Evolutionary conservation across 768 basidiomycete genomes (phyloP).

Genomic region (Boletus sp.): DNA sequence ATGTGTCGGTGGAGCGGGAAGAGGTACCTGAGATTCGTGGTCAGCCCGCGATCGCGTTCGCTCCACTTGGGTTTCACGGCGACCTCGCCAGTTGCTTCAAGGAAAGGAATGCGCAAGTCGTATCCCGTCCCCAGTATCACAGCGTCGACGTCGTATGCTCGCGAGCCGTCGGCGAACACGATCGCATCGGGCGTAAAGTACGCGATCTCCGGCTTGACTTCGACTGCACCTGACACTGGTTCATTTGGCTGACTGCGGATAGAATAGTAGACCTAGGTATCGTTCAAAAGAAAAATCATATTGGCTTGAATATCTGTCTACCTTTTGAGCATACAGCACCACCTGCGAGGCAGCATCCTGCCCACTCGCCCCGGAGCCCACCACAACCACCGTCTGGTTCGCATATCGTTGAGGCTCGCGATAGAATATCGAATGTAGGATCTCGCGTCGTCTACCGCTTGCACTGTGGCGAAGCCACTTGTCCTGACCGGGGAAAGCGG

Average conservation of each 20-base stretch:
- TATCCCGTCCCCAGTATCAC: slow-evolving; percentile 59
- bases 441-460: slow-evolving; percentile 31
- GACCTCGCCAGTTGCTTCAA: slow-evolving; percentile 28
- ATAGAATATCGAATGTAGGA: slow-evolving; percentile 55
- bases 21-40: slow-evolving; percentile 52
- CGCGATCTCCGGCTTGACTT: slow-evolving; percentile 44
- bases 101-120: slow-evolving; percentile 51
- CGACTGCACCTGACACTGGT: slow-evolving; percentile 19
- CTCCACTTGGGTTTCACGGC: slow-evolving; percentile 17
- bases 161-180: slow-evolving; percentile 48
- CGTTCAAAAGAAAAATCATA: background rate
- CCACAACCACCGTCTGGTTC: slow-evolving; percentile 46
- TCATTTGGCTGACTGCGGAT: slow-evolving; percentile 27
- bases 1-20: slow-evolving; percentile 55
- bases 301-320: slow-evolving; percentile 19
- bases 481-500: slow-evolving; percentile 46
- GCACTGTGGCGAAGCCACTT: slow-evolving; percentile 42
- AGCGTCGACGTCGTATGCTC: slow-evolving; percentile 39
- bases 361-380: slow-evolving; percentile 48
- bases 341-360: slow-evolving; percentile 48
- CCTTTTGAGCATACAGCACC: slow-evolving; percentile 39
- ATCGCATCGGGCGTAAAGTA: slow-evolving; percentile 45
- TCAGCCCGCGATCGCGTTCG: slow-evolving; percentile 28
- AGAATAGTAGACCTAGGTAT: slow-evolving; percentile 35
- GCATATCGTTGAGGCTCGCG: slow-evolving; percentile 44